Base-by-base conservation (phyloP, 192 early-diverging fungal species). In the Coemansia sp. region DNA sequence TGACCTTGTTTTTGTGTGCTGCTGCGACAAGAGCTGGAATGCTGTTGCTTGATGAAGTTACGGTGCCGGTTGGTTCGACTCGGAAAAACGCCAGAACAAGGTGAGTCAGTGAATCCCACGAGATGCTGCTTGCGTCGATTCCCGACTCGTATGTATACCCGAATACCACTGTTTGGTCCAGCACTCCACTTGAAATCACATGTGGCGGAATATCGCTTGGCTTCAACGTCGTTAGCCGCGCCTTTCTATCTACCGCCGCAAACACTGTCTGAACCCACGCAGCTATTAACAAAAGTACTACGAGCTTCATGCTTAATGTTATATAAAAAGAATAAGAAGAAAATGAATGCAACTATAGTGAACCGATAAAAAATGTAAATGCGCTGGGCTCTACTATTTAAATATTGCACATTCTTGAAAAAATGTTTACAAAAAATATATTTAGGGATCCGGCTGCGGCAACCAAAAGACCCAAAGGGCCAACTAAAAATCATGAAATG, bases 31-130 rank as follows among this genome's bases (percentile, higher is more conserved):
- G 37, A 1, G 39, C 15, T 19, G 37, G 47, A 3, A 64, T 70
- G 53, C 21, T 58, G 38, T 25, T 69, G 32, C 32, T 66, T 4
- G n/a, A 9, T 12, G 62, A 19, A 3, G 17, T 66, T 0, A 79
- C 70, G 5, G 19, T 47, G 23, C 73, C 67, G 22, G 67, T 32
- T 11, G 53, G 15, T 15, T 73, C 63, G 35, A 76, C 35, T 12
- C 38, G 57, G 51, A 77, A 84, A 60, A 89, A 89, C 2, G 88
- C 84, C 63, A 87, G 78, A 35, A 84, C 75, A 37, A 87, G 63
- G 57, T 89, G 88, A 7, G 87, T 87, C 32, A 88, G 69, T 21
- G 81, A 83, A 8, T 70, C 58, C 72, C 81, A 85, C 15, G 76
- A 69, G 60, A 86, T 76, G 11, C n/a, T 69, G 17, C 47, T 43